Base-by-base conservation (phyloP, 2,329 filamentous ascomycete genomes). In the Talaromyces piceae region DNA sequence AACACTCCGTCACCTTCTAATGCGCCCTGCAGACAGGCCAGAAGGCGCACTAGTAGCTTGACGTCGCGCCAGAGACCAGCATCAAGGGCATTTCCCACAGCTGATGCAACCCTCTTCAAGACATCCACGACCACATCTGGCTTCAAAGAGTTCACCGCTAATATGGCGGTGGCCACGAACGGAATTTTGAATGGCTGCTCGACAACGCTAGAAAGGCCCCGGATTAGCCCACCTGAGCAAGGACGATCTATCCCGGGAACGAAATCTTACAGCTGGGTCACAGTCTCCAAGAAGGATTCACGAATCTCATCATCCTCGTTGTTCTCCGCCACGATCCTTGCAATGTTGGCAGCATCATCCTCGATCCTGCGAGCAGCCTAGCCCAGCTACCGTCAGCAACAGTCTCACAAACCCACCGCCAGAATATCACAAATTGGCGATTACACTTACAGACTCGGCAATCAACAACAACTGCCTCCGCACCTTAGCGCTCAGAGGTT, bases 121-220 rank as follows among this genome's bases (percentile, higher is more conserved):
- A 95, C 75, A 57, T 89, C 81, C 31, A 78, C 77, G 27, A 86
- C 81, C 30, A 95, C 77, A 58, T 93, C 87, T 4, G 86, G 77
- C 64, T 88, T 89, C 60, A 87, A 73, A 23, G 81, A 80, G 72
- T 97, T 96, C 58, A 84, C 80, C 51, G 89, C 80, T 52, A 95
- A 78, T 41, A 94, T 79, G 12, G 91, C 84, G 18, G 87, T 88
- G 8, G 91, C 90, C 31, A 95, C 79, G 66, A 96, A 97, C 0
- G 93, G 91, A n/a, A 90, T 94, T 76, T 97, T 97, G 69, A 98
- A 85, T 1, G 93, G 93, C 72, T 98, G 93, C 72, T 98, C 93
- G 30, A 88, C 67, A 41, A 87, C 78, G 58, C 79, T 82, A 53
- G 23, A 44, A 27, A 20, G 22, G 2, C 3, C 53, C 5, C 9